Percentiles rank a stretch among this genome's conserved stretches.
phyloP scores from a whole-genome alignment of 768 basidiomycete species.

The Phanerochaete carnosa region DNA sequence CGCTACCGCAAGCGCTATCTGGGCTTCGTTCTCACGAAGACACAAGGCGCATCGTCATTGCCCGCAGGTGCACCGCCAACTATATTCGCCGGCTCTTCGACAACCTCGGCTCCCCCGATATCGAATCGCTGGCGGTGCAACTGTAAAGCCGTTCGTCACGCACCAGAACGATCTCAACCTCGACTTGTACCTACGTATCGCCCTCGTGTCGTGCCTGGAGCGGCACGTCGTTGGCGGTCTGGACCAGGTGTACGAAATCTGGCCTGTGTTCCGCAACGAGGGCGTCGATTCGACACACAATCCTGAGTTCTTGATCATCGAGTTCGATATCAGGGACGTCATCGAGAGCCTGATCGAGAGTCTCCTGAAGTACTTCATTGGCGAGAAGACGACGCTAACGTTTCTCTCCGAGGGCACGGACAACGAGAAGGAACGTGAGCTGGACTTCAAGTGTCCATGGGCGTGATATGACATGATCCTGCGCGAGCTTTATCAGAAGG shows the following conservation, averaged over 20 bases:
- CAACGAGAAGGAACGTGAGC: conserved; percentile 74
- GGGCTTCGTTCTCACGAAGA: conserved; percentile 90
- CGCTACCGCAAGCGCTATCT: conserved; percentile 98
- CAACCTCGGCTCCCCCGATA: conserved; percentile 91
- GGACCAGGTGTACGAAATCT: conserved; percentile 98
- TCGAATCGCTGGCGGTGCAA: conserved; percentile 98
- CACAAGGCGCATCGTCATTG: conserved; percentile 87
- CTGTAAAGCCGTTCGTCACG: conserved; percentile 97
- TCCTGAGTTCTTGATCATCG: conserved; percentile 98
- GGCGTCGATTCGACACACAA: conserved; percentile 99
- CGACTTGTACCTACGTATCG: conserved; percentile 95
- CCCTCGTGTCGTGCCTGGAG: conserved; percentile 97
- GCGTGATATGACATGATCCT: conserved; percentile 88
- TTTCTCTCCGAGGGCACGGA: conserved; percentile 97
- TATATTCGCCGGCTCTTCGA: conserved; percentile 92
- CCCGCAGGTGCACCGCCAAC: conserved; percentile 86
- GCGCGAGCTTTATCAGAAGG: conserved; percentile 81
- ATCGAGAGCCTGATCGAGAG: conserved; percentile 90
- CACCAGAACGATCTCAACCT: conserved; percentile 98
- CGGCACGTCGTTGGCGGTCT: conserved; percentile 95
- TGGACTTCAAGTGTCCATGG: conserved; percentile 93
- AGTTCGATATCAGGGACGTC: conserved; percentile 98
- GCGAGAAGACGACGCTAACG: conserved; percentile 71
- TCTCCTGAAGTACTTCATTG: conserved; percentile 82
- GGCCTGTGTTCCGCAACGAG: conserved; percentile 96